Percentiles rank a stretch among this genome's conserved stretches.
phyloP scores from a whole-genome alignment of 306 rosid species.

The Herpetospermum pedunculosum region DNA sequence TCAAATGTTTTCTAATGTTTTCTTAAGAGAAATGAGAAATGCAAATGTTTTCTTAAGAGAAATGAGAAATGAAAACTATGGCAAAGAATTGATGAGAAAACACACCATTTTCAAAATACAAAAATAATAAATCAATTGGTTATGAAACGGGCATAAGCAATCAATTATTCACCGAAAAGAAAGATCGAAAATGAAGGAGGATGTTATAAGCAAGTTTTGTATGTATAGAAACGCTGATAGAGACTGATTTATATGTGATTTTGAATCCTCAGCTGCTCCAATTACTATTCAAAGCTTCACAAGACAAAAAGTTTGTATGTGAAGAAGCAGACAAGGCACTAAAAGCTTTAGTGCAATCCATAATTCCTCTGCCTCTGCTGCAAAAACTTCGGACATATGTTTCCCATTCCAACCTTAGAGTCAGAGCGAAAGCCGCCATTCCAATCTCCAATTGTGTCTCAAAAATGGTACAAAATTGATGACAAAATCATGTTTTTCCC shows the following conservation, averaged over 20 bases:
- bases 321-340: slow-evolving; percentile 88
- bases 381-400: slow-evolving; percentile 41
- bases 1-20: too few relatives aligned
- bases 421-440: slow-evolving; percentile 79
- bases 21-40: too few relatives aligned
- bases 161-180: too few relatives aligned
- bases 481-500: not conserved
- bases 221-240: not conserved
- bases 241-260: slow-evolving; percentile 7
- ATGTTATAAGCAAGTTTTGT: slow-evolving; percentile 7
- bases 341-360: slow-evolving; percentile 41
- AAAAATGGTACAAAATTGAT: slow-evolving; percentile 41
- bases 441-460: slow-evolving; percentile 63
- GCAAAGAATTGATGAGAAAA: too few relatives aligned
- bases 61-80: too few relatives aligned
- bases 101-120: too few relatives aligned
- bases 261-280: slow-evolving; percentile 48
- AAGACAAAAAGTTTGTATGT: slow-evolving; percentile 82
- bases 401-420: slow-evolving; percentile 52
- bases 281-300: slow-evolving; percentile 73
- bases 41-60: too few relatives aligned
- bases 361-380: slow-evolving; percentile 65
- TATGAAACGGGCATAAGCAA: too few relatives aligned
- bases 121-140: too few relatives aligned
- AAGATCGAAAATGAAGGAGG: too few relatives aligned